These are phyloP conservation scores for Cercospora brassicicola DNA, from an alignment of 2,329 filamentous ascomycete species.

Conservation along the genomic window DNA sequence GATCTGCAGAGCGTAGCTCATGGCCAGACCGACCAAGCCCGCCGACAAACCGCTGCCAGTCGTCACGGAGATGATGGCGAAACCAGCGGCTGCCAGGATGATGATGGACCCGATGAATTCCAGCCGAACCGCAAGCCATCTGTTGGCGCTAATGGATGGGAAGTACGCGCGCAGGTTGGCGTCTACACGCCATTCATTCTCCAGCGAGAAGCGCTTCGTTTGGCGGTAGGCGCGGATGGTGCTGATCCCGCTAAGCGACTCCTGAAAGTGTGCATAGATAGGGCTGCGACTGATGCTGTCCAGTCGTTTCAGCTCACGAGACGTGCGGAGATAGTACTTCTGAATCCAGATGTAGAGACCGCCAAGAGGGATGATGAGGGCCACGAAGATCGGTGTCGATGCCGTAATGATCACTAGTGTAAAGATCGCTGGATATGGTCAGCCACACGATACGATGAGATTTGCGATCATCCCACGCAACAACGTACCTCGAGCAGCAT, in stretches of 20 bases:
- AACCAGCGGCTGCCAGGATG: slow-evolving; percentile 80
- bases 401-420: slow-evolving; percentile 83
- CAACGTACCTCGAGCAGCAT: slow-evolving; percentile 50
- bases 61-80: slow-evolving; percentile 77
- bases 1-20: slow-evolving; percentile 97
- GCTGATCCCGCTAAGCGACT: slow-evolving; percentile 87
- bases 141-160: slow-evolving; percentile 83
- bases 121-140: slow-evolving; percentile 91
- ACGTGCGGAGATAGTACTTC: slow-evolving; percentile 93
- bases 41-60: slow-evolving; percentile 63
- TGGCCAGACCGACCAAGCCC: slow-evolving; percentile 84
- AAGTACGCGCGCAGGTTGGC: slow-evolving; percentile 92
- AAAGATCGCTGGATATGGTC: slow-evolving; percentile 58
- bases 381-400: slow-evolving; percentile 75
- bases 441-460: slow-evolving; percentile 9
- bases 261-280: slow-evolving; percentile 97
- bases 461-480: slow-evolving; percentile 16
- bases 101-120: slow-evolving; percentile 95
- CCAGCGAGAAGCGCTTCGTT: slow-evolving; percentile 78
- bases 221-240: slow-evolving; percentile 95
- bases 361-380: slow-evolving; percentile 76
- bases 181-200: slow-evolving; percentile 98
- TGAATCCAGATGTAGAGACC: slow-evolving; percentile 89
- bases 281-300: slow-evolving; percentile 95
- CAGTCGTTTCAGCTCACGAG: slow-evolving; percentile 90